A percentile compares a stretch with the other conserved stretches of the same genome.
phyloP scores from a whole-genome alignment of 805 yeast genomes.

The Kockiozyma suomiensis region DNA sequence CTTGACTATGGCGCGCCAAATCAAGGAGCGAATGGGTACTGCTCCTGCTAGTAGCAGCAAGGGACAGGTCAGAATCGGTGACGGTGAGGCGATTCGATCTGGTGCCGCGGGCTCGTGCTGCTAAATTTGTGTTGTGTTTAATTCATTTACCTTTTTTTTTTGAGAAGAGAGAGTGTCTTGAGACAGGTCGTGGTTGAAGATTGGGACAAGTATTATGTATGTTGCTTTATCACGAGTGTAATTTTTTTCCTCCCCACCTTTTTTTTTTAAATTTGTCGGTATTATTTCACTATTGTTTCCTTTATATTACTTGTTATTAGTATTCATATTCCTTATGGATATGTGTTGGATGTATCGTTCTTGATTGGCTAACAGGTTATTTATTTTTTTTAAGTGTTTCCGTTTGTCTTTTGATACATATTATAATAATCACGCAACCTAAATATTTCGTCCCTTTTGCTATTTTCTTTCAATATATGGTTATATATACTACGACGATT shows the following conservation, averaged over 20 bases:
- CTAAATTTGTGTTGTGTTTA: conserved; percentile 36
- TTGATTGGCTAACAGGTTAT: not conserved
- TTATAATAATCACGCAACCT: conserved; percentile 5
- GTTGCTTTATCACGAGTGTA: not conserved
- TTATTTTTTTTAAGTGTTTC: not conserved
- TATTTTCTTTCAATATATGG: too few relatives aligned
- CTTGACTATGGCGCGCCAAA: conserved; percentile 97
- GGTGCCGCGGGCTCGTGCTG: conserved; percentile 48
- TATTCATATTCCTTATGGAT: not conserved
- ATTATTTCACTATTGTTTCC: not conserved
- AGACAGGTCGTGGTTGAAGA: conserved; percentile 31
- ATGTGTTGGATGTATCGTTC: conserved; percentile 1
- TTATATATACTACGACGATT: not conserved
- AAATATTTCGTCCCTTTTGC: not conserved
- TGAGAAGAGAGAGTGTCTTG: not conserved
- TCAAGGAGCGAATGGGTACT: conserved; percentile 83
- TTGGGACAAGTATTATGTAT: too few relatives aligned
- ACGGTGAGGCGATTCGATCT: conserved; percentile 47
- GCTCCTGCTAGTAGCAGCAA: conserved; percentile 54
- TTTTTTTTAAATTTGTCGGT: conserved; percentile 1
- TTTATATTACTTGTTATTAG: not conserved
- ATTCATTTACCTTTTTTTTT: not conserved
- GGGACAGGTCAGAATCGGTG: conserved; percentile 47
- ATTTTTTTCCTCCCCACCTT: conserved; percentile 18
- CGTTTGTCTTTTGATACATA: too few relatives aligned